Evolutionary conservation across 2,329 filamentous ascomycete species (phyloP).

Genomic region (Elsinoe perseae): DNA sequence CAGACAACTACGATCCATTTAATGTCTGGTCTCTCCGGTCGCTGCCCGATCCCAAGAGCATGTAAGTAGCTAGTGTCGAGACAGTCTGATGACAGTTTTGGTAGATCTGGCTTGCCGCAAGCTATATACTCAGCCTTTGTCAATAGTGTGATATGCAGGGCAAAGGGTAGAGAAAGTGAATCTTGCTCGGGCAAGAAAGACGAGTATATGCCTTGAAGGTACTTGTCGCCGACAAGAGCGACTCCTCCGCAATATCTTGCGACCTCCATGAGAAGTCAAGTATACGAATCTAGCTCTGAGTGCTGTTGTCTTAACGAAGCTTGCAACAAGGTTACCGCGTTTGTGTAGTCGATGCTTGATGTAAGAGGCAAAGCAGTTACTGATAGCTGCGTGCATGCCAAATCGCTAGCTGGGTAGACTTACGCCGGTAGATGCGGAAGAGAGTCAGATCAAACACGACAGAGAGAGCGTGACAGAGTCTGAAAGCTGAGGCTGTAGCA

Average conservation of each 20-base stretch:
- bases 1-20: constrained; percentile 16
- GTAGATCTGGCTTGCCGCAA: not conserved
- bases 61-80: not conserved
- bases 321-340: too few relatives aligned
- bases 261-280: not conserved
- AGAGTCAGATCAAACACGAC: too few relatives aligned
- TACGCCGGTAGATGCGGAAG: too few relatives aligned
- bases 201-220: not conserved
- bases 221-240: not conserved
- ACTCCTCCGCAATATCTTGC: not conserved
- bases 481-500: too few relatives aligned
- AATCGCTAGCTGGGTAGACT: too few relatives aligned
- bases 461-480: too few relatives aligned
- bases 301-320: too few relatives aligned
- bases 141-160: constrained; percentile 4
- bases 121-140: constrained; percentile 5
- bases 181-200: not conserved
- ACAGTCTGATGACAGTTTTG: not conserved
- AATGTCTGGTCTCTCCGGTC: not conserved
- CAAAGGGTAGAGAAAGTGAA: not conserved
- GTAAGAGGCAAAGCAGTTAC: too few relatives aligned
- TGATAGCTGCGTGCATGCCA: too few relatives aligned
- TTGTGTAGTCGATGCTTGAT: too few relatives aligned
- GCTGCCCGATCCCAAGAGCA: not conserved
- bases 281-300: too few relatives aligned